Base-by-base conservation (phyloP, 2,329 filamentous ascomycete species). In the Fusarium sulawesiense region DNA sequence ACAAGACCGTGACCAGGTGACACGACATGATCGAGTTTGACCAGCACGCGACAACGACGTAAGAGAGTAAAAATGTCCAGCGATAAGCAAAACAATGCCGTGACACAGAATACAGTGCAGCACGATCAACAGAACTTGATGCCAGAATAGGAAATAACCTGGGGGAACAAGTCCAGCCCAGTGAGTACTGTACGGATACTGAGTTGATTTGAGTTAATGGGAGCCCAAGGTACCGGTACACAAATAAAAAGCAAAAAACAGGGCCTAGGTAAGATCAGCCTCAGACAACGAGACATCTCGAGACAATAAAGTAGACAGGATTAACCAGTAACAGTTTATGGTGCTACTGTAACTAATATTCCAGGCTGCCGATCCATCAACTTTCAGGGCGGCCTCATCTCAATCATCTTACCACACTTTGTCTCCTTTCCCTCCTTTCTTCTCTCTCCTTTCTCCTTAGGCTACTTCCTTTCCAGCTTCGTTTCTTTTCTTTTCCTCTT, bases 371-470 rank as follows among this genome's bases (percentile, higher is more conserved):
- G 69, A 68, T 68, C 65, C 16, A 51, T 68, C 54, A n/a, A 37
- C 34, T 37, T 37, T 30, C 40, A 65, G 67, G 59, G 64, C 68
- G 68, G 55, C 64, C 68, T 70, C 68, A 71, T 57, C 62, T 53
- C 42, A 56, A 37, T 49, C 45, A 70, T 71, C 67, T 68, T 57
- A 64, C 68, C 59, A 49, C 41, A 37, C 34, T 37, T 37, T 30
- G 29, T 30, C 29, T 30, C 29, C 29, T 30, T 30, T 41, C 46
- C 45, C 60, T 41, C 56, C 45, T 51, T 23, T 66, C 51, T 40
- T 49, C 51, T 40, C 42, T 27, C 50, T 47, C 25, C 29, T 40
- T 42, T 44, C 49, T 46, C 37, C 34, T 37, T 37, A 37, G 18
- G 34, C 34, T n/a, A 37, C 34, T 42, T 47, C 29, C 23, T 41